Base-by-base conservation (phyloP, 441 rosid genomes). In the Corymbia citriodora region DNA sequence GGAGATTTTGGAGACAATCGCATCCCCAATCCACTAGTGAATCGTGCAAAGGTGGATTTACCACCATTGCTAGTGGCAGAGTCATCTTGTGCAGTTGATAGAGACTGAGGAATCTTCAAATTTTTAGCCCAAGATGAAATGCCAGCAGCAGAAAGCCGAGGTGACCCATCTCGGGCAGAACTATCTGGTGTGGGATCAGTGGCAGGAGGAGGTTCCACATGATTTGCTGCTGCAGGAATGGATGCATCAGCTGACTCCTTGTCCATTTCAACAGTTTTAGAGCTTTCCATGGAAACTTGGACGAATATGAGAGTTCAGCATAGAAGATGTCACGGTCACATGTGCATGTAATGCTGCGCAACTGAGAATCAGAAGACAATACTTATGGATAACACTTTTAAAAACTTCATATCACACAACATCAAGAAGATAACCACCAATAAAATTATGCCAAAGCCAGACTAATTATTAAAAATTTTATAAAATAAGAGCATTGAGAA, bases 91-190 rank as follows among this genome's bases (percentile, higher is more conserved):
- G 97, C 6, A 83, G 95, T 88, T 91, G 97, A 57, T 91, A 93
- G 92, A 48, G 99, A 94, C 95, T 96, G 99, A 10, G 99, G 97
- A 93, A 97, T 95, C 93, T 95, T 97, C 94, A 98, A 93, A 92
- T 59, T 97, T 93, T 93, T 98, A 48, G 99, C 99, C 99, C 99
- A 97, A n/a, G 97, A 93, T 86, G 99, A 92, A 89, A 96, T 91
- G 90, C 97, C 97, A 90, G 96, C 87, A 82, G 97, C 93, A 92
- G 99, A 93, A 57, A 95, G 93, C 93, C 94, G 96, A 23, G 99
- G 93, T 31, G 96, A 92, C 9, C 94, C 93, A 88, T 95, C 97
- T 83, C 89, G 92, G 27, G 95, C 91, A 89, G 97, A 92, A 92
- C 91, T 94, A 89, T 93, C 91, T n/a, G 79, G 87, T 89, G 90